Evolutionary conservation across 495 filamentous ascomycete genomes (phyloP).

Genomic region (Pyrenopolyporus hunteri): DNA sequence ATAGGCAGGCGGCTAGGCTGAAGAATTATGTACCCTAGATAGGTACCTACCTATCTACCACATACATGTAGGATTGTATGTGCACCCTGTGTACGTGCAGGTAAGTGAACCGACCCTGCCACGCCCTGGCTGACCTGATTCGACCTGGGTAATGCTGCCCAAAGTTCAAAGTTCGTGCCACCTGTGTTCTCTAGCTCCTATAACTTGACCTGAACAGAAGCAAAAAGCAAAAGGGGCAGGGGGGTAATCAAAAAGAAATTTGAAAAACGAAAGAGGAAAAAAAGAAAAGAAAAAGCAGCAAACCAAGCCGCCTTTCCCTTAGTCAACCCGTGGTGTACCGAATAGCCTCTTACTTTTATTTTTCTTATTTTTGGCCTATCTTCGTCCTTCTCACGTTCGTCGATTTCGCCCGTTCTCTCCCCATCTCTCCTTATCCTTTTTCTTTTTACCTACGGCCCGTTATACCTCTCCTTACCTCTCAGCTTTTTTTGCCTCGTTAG

Average conservation of each 20-base stretch:
- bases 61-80: not conserved
- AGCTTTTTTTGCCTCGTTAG: too few relatives aligned
- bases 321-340: too few relatives aligned
- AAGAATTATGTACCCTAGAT: not conserved
- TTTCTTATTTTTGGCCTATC: too few relatives aligned
- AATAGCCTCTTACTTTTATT: too few relatives aligned
- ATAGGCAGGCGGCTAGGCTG: not conserved
- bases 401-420: too few relatives aligned
- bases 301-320: not conserved
- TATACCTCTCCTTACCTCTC: too few relatives aligned
- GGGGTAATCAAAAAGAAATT: not conserved
- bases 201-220: not conserved
- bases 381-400: too few relatives aligned
- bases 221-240: not conserved
- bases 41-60: not conserved
- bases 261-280: not conserved
- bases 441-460: too few relatives aligned
- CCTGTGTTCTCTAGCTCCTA: not conserved
- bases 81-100: not conserved
- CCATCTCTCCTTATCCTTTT: too few relatives aligned
- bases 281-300: not conserved
- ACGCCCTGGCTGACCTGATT: not conserved
- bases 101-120: too few relatives aligned
- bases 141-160: not conserved
- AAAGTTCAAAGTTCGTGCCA: slow-evolving; percentile 6